Percentiles rank a stretch among this genome's conserved stretches.
Evolutionary conservation across 495 filamentous ascomycete species (phyloP).

Genomic region (Xylaria palmicola): DNA sequence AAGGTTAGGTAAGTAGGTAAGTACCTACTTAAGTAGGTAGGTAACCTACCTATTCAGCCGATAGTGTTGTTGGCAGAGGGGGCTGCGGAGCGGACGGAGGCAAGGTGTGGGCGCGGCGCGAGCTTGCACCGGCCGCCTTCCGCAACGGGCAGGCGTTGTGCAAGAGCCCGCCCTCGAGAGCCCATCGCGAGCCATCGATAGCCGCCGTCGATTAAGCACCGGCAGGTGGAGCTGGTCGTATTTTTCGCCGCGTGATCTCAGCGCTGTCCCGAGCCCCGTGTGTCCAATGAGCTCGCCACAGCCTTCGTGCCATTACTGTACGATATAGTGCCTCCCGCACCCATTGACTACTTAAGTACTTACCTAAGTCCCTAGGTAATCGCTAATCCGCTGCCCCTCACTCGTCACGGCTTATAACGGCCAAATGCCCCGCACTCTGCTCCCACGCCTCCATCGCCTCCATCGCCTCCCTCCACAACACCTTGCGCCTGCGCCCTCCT

Average conservation of each 20-base stretch:
- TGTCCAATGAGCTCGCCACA: conserved; percentile 3
- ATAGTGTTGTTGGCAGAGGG: no score
- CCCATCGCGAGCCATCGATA: conserved; percentile 32
- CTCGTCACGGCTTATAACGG: background rate
- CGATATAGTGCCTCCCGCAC: background rate
- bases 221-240: background rate
- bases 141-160: background rate
- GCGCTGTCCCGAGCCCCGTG: background rate
- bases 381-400: conserved; percentile 14
- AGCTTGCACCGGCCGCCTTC: background rate
- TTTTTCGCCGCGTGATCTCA: conserved; percentile 25
- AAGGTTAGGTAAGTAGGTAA: no score
- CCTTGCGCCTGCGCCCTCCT: conserved; percentile 14
- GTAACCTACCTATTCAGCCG: no score
- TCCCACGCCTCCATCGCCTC: conserved; percentile 33
- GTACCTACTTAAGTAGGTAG: no score
- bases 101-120: background rate
- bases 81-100: no score
- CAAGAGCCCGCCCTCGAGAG: no score
- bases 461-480: no score
- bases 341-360: background rate
- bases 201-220: conserved; percentile 14
- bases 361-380: background rate
- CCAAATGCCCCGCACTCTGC: conserved; percentile 41
- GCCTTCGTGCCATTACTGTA: background rate